A percentile compares a stretch with the other conserved stretches of the same genome.
phyloP scores from a whole-genome alignment of 352 stramenopile genomes.

The Blastocystis sp. region DNA sequence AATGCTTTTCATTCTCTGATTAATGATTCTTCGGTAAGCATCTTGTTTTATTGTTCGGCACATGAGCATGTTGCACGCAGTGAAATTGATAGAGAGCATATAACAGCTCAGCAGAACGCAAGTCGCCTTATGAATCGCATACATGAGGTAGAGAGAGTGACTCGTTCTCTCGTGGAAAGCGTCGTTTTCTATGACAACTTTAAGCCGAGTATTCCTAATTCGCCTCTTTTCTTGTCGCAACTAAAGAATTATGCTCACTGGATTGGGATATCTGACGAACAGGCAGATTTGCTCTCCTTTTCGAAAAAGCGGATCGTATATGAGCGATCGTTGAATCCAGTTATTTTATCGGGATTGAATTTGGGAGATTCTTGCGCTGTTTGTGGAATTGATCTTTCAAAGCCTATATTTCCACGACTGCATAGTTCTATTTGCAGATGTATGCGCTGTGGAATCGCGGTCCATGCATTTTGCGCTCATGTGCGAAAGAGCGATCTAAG shows the following conservation, averaged over 20 bases:
- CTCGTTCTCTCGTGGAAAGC: not conserved
- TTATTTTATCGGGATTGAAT: not conserved
- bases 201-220: too few relatives aligned
- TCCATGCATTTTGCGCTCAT: not conserved
- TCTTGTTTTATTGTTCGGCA: slow-evolving; percentile 3
- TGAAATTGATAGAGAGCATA: not conserved
- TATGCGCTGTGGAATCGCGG: not conserved
- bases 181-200: too few relatives aligned
- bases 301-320: not conserved
- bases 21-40: not conserved
- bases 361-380: not conserved
- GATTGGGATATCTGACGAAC: not conserved
- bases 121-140: not conserved
- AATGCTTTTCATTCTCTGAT: not conserved
- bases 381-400: not conserved
- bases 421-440: not conserved
- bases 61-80: not conserved
- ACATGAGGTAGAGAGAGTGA: not conserved
- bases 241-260: not conserved
- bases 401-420: not conserved
- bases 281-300: not conserved
- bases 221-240: not conserved
- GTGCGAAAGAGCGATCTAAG: not conserved
- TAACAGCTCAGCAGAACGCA: not conserved
- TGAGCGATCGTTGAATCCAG: not conserved